Percentiles rank a stretch among this genome's conserved stretches.
phyloP scores from a whole-genome alignment of 192 early-diverging fungal genomes.

The Blastocladiella britannica region DNA sequence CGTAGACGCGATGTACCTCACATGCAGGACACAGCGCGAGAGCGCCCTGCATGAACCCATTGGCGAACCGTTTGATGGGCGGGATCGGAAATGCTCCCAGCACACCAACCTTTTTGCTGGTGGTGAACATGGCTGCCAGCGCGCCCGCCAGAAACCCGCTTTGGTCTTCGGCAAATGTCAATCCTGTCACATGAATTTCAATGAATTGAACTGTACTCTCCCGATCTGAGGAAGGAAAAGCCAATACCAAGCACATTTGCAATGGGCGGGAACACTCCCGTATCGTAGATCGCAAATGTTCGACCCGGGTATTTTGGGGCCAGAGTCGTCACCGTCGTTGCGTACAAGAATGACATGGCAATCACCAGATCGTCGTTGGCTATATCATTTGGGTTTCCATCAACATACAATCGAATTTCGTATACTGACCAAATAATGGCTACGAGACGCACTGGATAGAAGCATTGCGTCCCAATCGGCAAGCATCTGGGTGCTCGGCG shows the following conservation, averaged over 20 bases:
- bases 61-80: conserved; percentile 3
- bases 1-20: conserved; percentile 1
- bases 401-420: too few relatives aligned
- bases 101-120: conserved; percentile 6
- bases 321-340: background rate
- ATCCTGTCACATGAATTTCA: background rate
- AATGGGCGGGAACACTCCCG: background rate
- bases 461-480: too few relatives aligned
- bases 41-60: conserved; percentile 7
- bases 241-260: background rate
- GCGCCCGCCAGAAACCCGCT: conserved; percentile 8
- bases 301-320: background rate
- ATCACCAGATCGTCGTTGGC: background rate
- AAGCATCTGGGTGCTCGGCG: too few relatives aligned
- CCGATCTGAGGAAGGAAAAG: background rate
- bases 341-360: background rate
- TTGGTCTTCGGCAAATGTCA: conserved; percentile 10
- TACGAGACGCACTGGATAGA: too few relatives aligned
- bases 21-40: conserved; percentile 3
- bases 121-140: conserved; percentile 5
- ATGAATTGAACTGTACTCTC: background rate
- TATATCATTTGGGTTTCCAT: too few relatives aligned
- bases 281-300: background rate
- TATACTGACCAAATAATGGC: too few relatives aligned
- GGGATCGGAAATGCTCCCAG: conserved; percentile 7